These are phyloP conservation scores for Fusarium praegraminearum DNA, from an alignment of 2,329 filamentous ascomycete species.

Conservation along the genomic window DNA sequence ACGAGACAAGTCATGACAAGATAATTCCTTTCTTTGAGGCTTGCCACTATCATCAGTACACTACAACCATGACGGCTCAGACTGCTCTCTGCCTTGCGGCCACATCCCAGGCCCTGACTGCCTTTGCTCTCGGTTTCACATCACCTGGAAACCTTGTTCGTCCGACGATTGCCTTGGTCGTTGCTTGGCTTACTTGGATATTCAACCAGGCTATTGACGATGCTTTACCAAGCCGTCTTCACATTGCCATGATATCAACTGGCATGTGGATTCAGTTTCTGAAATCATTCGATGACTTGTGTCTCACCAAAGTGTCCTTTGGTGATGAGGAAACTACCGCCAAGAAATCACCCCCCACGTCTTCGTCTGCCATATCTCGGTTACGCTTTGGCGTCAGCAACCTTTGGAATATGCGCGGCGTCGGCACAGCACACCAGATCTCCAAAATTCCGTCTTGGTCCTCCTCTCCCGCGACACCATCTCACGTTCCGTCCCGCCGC, in stretches of 20 bases:
- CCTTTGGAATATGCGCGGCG: conserved; percentile 38
- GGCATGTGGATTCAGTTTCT: conserved; percentile 40
- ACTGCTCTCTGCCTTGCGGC: conserved; percentile 12
- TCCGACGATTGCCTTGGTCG: not conserved
- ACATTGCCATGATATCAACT: conserved; percentile 35
- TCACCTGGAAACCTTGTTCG: not conserved
- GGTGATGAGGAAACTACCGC: not conserved
- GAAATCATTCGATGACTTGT: conserved; percentile 35
- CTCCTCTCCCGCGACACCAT: not conserved
- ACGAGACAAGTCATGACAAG: not conserved
- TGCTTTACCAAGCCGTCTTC: conserved; percentile 21
- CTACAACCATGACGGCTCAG: conserved; percentile 8
- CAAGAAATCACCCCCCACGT: not conserved
- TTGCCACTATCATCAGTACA: not conserved
- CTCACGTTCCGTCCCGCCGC: conserved; percentile 13
- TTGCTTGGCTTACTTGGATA: conserved; percentile 21
- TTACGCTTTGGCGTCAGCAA: conserved; percentile 16
- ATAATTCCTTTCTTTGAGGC: not conserved
- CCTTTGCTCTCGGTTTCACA: conserved; percentile 20
- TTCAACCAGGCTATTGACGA: conserved; percentile 25
- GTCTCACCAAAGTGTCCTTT: conserved; percentile 18
- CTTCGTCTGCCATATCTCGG: not conserved
- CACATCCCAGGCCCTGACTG: conserved; percentile 19
- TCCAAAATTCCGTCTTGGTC: conserved; percentile 18
- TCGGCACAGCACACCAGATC: conserved; percentile 22